Base-by-base conservation (phyloP, 176 grass and related monocot genomes). In the Oryza rufipogon region DNA sequence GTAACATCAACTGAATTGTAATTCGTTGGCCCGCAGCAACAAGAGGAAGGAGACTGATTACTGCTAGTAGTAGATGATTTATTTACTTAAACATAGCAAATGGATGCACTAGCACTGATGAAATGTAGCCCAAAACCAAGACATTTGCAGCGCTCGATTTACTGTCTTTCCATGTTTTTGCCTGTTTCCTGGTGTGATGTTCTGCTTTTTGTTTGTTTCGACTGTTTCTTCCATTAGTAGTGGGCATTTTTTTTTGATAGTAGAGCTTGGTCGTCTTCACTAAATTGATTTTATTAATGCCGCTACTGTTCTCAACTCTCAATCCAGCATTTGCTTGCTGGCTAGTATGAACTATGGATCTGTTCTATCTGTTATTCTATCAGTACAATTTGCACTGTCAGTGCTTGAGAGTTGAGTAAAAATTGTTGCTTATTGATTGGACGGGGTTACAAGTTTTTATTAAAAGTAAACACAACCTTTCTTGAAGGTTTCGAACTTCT, bases 301-400 rank as follows among this genome's bases (percentile, higher is more conserved):
- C 9, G 80, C 36, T 11, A 36, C 61, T 23, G 33, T 25, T 14
- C 63, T 46, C 26, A 75, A 49, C 65, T 64, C 16, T 14, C 39
- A 80, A 41, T 63, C 30, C 65, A 76, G 9, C 54, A 47, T 75
- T 30, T 23, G 10, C 39, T 32, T 80, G 64, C 20, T 63, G 26
- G 15, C 60, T 64, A 70, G 38, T 49, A 23, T 76, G 71, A 63
- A 70, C 48, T 48, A 33, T 76, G 64, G 64, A 70, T 61, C 76
- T 80, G 34, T 70, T 54, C 36, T 38, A 70, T 44, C 25, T 49
- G 73, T 15, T 48, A 48, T 68, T 6, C 13, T 28, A 63, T 68
- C 10, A n/a, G 9, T 61, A 60, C n/a, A 46, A 15, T 70, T 75
- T 32, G 4, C 0, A 26, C 81, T 63, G 73, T 9, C 30, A 10